A percentile compares a stretch with the other conserved stretches of the same genome.
Conservation (phyloP, 345 rosid species). For the Arabis hirsuta region DNA sequence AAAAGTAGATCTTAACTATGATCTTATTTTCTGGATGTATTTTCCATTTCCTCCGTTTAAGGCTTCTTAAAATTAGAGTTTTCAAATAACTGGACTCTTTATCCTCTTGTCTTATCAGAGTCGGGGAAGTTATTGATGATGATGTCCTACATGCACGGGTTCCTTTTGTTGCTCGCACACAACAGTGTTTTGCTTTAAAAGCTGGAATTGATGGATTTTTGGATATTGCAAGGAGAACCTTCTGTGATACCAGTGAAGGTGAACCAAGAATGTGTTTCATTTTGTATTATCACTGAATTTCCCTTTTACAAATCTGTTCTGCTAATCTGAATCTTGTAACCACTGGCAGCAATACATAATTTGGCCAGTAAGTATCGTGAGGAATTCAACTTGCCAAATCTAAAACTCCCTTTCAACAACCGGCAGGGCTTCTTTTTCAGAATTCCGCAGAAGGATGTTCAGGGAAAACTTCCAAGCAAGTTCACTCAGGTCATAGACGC, state of each 20-base stretch:
- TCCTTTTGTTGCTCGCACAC: slow-evolving; percentile 96
- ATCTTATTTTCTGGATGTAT: slow-evolving; percentile 24
- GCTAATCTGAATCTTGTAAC: slow-evolving; percentile 33
- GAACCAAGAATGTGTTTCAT: slow-evolving; percentile 36
- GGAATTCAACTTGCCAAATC: slow-evolving; percentile 82
- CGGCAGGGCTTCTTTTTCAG: slow-evolving; percentile 98
- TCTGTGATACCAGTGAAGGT: slow-evolving; percentile 99
- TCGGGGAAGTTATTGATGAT: slow-evolving; percentile 89
- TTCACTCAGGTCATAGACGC: slow-evolving; percentile 74
- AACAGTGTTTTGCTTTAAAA: slow-evolving; percentile 98
- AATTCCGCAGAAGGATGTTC: slow-evolving; percentile 82
- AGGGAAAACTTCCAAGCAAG: slow-evolving; percentile 89
- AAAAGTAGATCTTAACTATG: slow-evolving; percentile 47
- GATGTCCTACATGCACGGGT: slow-evolving; percentile 96
- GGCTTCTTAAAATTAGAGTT: slow-evolving; percentile 19
- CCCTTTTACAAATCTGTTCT: slow-evolving; percentile 14
- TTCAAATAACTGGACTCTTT: slow-evolving; percentile 17
- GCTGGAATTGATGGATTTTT: slow-evolving; percentile 93
- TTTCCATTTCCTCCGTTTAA: slow-evolving; percentile 4
- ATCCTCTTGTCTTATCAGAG: slow-evolving; percentile 52
- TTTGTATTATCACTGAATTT: slow-evolving; percentile 22
- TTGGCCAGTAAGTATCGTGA: slow-evolving; percentile 89
- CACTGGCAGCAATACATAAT: slow-evolving; percentile 78
- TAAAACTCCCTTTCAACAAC: slow-evolving; percentile 94
- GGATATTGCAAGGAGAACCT: slow-evolving; percentile 91